phyloP scores from a whole-genome alignment of 371 early-diverging fungal genomes.

The Mortierella sp. region DNA sequence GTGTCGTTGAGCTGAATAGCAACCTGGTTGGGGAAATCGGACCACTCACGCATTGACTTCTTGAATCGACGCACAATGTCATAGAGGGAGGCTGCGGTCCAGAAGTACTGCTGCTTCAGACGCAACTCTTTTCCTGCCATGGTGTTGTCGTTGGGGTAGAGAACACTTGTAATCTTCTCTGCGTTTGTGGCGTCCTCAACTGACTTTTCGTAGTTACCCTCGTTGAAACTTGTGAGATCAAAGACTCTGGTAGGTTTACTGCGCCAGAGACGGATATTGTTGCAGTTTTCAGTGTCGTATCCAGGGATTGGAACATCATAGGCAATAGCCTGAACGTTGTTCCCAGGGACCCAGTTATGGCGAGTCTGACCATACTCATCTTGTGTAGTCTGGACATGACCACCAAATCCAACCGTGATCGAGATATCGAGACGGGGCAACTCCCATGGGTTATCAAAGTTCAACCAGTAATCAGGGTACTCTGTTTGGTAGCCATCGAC shows the following conservation, averaged over 20 bases:
- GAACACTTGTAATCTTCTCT: constrained; percentile 92
- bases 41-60: constrained; percentile 82
- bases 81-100: constrained; percentile 89
- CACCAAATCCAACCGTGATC: constrained; percentile 89
- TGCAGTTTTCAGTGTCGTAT: constrained; percentile 86
- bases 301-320: constrained; percentile 95
- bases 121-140: constrained; percentile 93
- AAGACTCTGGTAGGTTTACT: constrained; percentile 83
- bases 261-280: constrained; percentile 95
- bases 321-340: constrained; percentile 89
- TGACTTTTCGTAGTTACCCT: constrained; percentile 91
- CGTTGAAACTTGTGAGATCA: constrained; percentile 88
- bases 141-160: constrained; percentile 96
- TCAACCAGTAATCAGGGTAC: constrained; percentile 92
- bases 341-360: constrained; percentile 86
- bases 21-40: constrained; percentile 88
- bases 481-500: constrained; percentile 93
- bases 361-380: constrained; percentile 72
- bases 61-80: constrained; percentile 93
- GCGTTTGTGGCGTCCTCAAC: constrained; percentile 90
- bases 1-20: constrained; percentile 95
- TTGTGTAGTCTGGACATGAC: constrained; percentile 75
- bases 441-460: constrained; percentile 94
- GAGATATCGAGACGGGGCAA: constrained; percentile 88
- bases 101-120: constrained; percentile 95